A percentile compares a stretch with the other conserved stretches of the same genome.
Conservation (phyloP, 1,284 basidiomycete genomes). For the Irpex lacteus region DNA sequence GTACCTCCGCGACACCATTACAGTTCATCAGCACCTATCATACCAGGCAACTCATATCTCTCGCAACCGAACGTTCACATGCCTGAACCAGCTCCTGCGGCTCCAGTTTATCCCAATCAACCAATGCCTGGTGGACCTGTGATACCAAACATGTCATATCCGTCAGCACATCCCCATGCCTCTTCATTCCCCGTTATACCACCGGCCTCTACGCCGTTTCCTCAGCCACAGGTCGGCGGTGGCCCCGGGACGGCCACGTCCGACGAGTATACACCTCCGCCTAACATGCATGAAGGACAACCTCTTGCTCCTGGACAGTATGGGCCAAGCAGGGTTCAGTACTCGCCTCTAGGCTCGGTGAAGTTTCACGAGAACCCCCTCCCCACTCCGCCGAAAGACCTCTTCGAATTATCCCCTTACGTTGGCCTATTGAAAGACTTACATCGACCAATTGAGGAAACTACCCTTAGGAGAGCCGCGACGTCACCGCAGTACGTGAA, state of each 20-base stretch:
- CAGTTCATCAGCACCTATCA: neutral
- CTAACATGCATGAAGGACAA: neutral
- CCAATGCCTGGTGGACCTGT: neutral
- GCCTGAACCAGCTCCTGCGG: slow-evolving; percentile 1
- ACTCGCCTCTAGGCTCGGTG: slow-evolving; percentile 6
- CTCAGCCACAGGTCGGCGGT: neutral
- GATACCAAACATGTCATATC: slow-evolving; percentile 6
- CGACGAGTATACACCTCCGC: neutral
- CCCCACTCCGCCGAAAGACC: slow-evolving; percentile 13
- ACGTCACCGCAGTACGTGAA: slow-evolving; percentile 4
- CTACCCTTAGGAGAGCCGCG: neutral
- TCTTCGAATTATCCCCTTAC: slow-evolving; percentile 14
- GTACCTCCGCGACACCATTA: slow-evolving; percentile 5
- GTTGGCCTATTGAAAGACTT: slow-evolving; percentile 10
- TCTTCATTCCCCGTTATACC: slow-evolving; percentile 8
- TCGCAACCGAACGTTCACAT: slow-evolving; percentile 5
- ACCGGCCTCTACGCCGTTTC: neutral
- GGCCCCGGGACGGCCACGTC: neutral
- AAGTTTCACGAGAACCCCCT: slow-evolving; percentile 14
- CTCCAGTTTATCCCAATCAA: slow-evolving; percentile 1
- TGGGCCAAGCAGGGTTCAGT: neutral
- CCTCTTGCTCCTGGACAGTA: slow-evolving; percentile 4
- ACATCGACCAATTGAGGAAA: slow-evolving; percentile 12
- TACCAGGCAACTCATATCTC: neutral
- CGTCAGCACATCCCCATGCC: neutral